Percentiles rank a stretch among this genome's conserved stretches.
Conservation (phyloP, 257 asterid genomes). For the Capsicum pubescens region DNA sequence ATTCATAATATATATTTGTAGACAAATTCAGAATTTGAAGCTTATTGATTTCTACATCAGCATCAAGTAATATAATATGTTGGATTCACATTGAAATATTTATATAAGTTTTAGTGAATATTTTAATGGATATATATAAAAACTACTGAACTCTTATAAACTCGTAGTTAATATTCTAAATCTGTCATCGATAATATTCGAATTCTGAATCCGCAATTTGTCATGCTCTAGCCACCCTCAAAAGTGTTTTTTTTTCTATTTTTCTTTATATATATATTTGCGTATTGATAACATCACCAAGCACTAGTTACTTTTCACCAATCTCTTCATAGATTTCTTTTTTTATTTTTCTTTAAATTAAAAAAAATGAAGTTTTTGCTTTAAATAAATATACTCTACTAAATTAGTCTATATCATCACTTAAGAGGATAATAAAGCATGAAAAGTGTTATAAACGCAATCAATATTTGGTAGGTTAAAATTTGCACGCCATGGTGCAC, state of each 20-base stretch:
- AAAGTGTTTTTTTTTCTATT: not conserved
- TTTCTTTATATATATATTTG: not conserved
- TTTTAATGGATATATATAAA: too few species aligned
- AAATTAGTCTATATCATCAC: not conserved
- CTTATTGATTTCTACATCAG: too few species aligned
- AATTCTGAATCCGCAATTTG: not conserved
- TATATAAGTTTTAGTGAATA: too few species aligned
- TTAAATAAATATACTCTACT: too few species aligned
- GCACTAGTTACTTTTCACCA: not conserved
- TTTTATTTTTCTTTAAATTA: not conserved
- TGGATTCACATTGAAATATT: too few species aligned
- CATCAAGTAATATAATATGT: too few species aligned
- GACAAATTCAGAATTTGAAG: too few species aligned
- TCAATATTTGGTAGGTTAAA: slow-evolving; percentile 19
- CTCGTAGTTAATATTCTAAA: not conserved
- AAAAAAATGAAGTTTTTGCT: not conserved
- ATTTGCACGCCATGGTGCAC: not conserved
- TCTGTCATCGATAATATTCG: not conserved
- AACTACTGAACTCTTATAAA: not conserved
- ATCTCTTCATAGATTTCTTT: not conserved
- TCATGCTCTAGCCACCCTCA: not conserved
- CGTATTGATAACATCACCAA: slow-evolving; percentile 24
- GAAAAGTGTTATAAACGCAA: not conserved
- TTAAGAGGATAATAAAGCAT: not conserved
- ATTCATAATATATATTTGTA: too few species aligned